phyloP scores from a whole-genome alignment of 1,284 basidiomycete genomes.

The Thelephora terrestris region DNA sequence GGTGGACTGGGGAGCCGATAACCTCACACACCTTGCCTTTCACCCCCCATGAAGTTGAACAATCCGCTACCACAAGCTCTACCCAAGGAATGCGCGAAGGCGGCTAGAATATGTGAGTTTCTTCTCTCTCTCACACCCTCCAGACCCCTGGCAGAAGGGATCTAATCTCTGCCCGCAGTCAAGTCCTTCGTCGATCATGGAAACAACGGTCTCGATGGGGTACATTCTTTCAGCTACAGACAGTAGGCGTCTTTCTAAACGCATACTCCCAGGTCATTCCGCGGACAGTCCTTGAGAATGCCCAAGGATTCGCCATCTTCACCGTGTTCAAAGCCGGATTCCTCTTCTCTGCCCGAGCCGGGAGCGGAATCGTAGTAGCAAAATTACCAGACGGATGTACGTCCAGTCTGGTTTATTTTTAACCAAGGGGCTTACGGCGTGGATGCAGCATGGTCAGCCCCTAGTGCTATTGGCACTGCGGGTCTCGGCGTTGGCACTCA shows the following conservation, averaged over 20 bases:
- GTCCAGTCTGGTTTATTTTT: constrained; percentile 20
- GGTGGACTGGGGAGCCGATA: not conserved
- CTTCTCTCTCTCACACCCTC: not conserved
- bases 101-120: constrained; percentile 60
- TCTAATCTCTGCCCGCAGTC: constrained; percentile 31
- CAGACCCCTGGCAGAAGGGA: too few relatives aligned
- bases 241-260: not conserved
- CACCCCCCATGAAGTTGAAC: constrained; percentile 46
- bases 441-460: constrained; percentile 80
- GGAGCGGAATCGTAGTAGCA: constrained; percentile 89
- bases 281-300: constrained; percentile 55
- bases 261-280: constrained; percentile 43
- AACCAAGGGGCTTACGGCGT: not conserved
- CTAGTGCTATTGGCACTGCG: constrained; percentile 92
- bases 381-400: constrained; percentile 74
- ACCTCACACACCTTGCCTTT: constrained; percentile 3
- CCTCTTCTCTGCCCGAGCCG: constrained; percentile 71
- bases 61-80: constrained; percentile 61
- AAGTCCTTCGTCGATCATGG: constrained; percentile 61
- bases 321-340: constrained; percentile 75
- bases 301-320: constrained; percentile 81
- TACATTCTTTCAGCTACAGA: constrained; percentile 13
- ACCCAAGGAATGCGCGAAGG: constrained; percentile 66
- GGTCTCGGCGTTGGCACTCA: constrained; percentile 87
- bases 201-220: constrained; percentile 67